Evolutionary conservation across 2,329 filamentous ascomycete species (phyloP).

Genomic region (Ophiostoma pallidulum): DNA sequence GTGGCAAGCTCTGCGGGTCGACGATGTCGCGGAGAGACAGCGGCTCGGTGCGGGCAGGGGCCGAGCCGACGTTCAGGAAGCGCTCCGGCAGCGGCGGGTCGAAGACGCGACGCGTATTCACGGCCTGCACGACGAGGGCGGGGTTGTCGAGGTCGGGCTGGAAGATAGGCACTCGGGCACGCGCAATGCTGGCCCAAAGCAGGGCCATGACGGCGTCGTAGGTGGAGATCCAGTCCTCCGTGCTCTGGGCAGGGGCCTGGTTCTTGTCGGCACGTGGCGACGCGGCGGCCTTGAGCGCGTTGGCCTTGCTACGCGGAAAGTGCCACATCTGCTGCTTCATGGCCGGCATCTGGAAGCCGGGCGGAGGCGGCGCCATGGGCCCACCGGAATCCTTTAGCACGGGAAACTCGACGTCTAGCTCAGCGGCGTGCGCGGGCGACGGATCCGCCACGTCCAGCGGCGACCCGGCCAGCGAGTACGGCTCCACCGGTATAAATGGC

Average conservation of each 20-base stretch:
- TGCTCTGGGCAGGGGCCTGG: no score
- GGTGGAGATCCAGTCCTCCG: slow-evolving; percentile 34
- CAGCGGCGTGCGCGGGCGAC: not conserved
- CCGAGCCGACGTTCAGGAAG: slow-evolving; percentile 19
- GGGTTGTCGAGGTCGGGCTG: slow-evolving; percentile 13
- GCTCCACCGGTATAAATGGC: slow-evolving; percentile 10
- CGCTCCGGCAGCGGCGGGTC: slow-evolving; percentile 19
- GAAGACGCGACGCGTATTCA: slow-evolving; percentile 18
- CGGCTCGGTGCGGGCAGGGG: slow-evolving; percentile 7
- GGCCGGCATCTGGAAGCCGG: slow-evolving; percentile 11
- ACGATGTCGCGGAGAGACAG: not conserved
- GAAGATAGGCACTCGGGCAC: slow-evolving; percentile 26
- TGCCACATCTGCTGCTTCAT: slow-evolving; percentile 25
- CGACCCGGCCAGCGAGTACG: not conserved
- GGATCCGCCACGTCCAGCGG: slow-evolving; percentile 7
- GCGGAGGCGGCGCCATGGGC: slow-evolving; percentile 6
- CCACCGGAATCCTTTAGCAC: slow-evolving; percentile 10
- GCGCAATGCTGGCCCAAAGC: slow-evolving; percentile 31
- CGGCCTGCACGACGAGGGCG: slow-evolving; percentile 17
- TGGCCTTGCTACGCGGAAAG: slow-evolving; percentile 33
- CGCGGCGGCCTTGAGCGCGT: slow-evolving; percentile 29
- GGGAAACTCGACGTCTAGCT: not conserved
- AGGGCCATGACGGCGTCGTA: slow-evolving; percentile 36
- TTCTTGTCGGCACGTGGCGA: slow-evolving; percentile 22
- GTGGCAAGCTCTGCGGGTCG: slow-evolving; percentile 11